These are phyloP conservation scores for Cryptococcus jaspeensis DNA, from an alignment of 1,284 basidiomycete genomes.

Conservation along the genomic window DNA sequence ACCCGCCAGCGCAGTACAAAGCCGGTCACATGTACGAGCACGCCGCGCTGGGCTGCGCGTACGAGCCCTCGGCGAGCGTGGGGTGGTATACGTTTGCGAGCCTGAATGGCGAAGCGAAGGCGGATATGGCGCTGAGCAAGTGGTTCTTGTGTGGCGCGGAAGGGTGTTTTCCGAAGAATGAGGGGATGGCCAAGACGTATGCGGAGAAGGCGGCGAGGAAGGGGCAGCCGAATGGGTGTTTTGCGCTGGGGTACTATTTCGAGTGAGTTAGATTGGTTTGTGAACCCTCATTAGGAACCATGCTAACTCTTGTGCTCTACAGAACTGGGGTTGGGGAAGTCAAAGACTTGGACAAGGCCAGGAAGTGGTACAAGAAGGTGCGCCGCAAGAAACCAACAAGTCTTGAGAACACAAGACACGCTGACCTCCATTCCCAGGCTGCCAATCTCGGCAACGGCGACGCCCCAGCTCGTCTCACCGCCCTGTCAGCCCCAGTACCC, in stretches of 20 bases:
- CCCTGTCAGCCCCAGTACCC: slow-evolving; percentile 60
- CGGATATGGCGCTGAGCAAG: slow-evolving; percentile 92
- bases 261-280: slow-evolving; percentile 41
- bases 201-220: slow-evolving; percentile 85
- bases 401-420: too few species aligned
- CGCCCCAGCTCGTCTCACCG: slow-evolving; percentile 67
- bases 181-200: slow-evolving; percentile 80
- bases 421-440: slow-evolving; percentile 57
- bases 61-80: slow-evolving; percentile 84
- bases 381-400: slow-evolving; percentile 1
- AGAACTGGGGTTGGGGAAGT: slow-evolving; percentile 41
- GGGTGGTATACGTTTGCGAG: slow-evolving; percentile 85
- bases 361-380: slow-evolving; percentile 49
- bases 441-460: slow-evolving; percentile 77
- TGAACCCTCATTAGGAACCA: neutral
- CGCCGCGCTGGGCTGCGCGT: slow-evolving; percentile 77
- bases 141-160: slow-evolving; percentile 92
- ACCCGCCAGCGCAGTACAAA: slow-evolving; percentile 89
- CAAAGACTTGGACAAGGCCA: slow-evolving; percentile 36
- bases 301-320: neutral
- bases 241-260: slow-evolving; percentile 80
- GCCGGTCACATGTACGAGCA: slow-evolving; percentile 90
- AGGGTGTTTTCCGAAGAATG: slow-evolving; percentile 82
- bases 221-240: slow-evolving; percentile 78
- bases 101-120: slow-evolving; percentile 82